phyloP scores from a whole-genome alignment of 192 early-diverging fungal genomes.

The Haplosporangium gracile region DNA sequence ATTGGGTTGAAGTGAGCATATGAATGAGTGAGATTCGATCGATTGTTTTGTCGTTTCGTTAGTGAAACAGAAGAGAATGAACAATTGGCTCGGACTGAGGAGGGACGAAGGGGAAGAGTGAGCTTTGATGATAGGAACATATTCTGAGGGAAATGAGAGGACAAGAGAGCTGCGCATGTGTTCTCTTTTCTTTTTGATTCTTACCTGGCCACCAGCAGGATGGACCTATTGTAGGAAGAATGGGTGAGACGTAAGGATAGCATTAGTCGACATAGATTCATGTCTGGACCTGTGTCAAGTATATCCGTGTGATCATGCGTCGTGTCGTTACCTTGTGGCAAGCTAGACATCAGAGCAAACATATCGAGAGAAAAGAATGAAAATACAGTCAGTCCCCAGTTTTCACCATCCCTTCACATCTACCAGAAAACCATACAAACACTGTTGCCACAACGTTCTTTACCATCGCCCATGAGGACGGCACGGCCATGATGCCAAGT shows the following conservation, averaged over 20 bases:
- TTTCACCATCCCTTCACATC: background rate
- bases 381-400: background rate
- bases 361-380: background rate
- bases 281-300: background rate
- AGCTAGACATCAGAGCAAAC: background rate
- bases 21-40: background rate
- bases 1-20: background rate
- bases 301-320: background rate
- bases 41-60: background rate
- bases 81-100: background rate
- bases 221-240: background rate
- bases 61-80: background rate
- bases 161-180: background rate
- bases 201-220: conserved; percentile 3
- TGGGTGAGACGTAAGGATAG: background rate
- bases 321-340: background rate
- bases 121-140: background rate
- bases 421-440: background rate
- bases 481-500: conserved; percentile 20
- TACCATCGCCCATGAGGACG: conserved; percentile 32
- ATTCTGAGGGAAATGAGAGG: too few species aligned
- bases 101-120: background rate
- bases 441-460: background rate
- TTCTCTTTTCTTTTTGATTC: background rate
- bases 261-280: background rate